Evolutionary conservation across 495 filamentous ascomycete species (phyloP), one percentile per base, ranked within the genome.

Genomic region (Tetracladium setigerum): DNA sequence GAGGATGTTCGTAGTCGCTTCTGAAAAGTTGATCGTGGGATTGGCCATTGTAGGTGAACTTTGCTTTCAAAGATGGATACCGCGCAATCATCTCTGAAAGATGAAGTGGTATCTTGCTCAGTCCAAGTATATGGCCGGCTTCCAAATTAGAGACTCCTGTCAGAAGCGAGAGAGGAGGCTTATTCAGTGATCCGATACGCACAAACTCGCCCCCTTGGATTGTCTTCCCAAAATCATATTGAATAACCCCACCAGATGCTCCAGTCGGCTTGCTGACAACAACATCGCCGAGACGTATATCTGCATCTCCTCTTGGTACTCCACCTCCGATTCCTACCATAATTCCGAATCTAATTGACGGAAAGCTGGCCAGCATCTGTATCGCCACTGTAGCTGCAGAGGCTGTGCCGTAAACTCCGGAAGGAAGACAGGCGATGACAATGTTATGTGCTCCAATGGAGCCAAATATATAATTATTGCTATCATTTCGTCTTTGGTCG

Each of bases 271-370:
- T 49, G 55, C 71, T 67, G 44, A 73, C 60, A 5, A 72, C 67
- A 19, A 74, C 60, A 55, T 70, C 64, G 32, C 71, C 70, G 36
- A 72, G 61, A 34, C 60, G 59, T 38, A 68, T 57, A 44, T 71
- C 66, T 39, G 55, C 50, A 17, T 56, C 52, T 33, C 27, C 52
- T 27, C 45, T 38, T 19, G 66, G 68, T 30, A 62, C 59, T 38
- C 68, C 68, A 43, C 67, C 67, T 34, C 55, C 69, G 46, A 72
- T 66, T 35, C 69, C 71, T 2, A 78, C 70, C 54, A 76, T 67
- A 17, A 77, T 53, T 14, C 62, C 49, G 40, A 69, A 47, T 22
- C 60, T 47, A 24, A 75, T 50, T 13, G 59, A 58, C 11, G 64
- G 56, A 51, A 76, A 78, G 19, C 41, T 70, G 5, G 54, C 47